A percentile compares a stretch with the other conserved stretches of the same genome.
phyloP scores from a whole-genome alignment of 2,329 filamentous ascomycete species.

The Trichoderma sp. region DNA sequence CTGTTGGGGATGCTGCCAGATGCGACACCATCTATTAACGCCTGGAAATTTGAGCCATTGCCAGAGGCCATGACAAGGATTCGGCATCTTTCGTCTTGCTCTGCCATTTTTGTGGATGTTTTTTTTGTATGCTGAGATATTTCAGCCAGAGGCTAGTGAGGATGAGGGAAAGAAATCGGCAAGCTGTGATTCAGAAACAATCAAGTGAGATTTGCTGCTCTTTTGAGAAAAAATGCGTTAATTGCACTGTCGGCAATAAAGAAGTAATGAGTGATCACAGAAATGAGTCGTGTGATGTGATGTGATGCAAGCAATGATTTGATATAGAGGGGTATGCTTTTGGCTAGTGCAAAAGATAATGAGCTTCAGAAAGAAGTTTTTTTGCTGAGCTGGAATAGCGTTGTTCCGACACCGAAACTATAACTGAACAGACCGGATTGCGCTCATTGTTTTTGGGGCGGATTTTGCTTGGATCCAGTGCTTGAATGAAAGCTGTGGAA shows the following conservation, averaged over 20 bases:
- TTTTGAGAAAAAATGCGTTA: neutral
- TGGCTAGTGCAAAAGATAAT: neutral
- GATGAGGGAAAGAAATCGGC: too few relatives aligned
- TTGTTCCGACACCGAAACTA: neutral
- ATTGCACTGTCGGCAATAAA: neutral
- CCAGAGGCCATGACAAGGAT: slow-evolving; percentile 72
- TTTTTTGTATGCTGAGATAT: neutral
- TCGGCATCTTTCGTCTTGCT: slow-evolving; percentile 40
- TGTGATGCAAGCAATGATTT: neutral
- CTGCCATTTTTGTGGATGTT: slow-evolving; percentile 18
- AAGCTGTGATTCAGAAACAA: neutral
- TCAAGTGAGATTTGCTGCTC: neutral
- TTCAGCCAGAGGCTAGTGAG: neutral
- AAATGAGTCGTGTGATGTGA: neutral
- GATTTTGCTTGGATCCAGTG: neutral
- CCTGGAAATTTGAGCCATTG: slow-evolving; percentile 50
- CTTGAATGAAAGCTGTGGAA: neutral
- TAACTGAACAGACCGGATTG: neutral
- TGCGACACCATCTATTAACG: slow-evolving; percentile 45
- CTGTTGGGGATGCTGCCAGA: slow-evolving; percentile 43
- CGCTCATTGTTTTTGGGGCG: neutral
- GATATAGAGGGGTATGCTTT: neutral
- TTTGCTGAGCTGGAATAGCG: neutral
- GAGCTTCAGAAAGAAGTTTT: neutral
- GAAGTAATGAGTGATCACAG: neutral